These are phyloP conservation scores for Aspergillus saccharolyticus DNA, from an alignment of 495 filamentous ascomycete genomes.

Conservation along the genomic window DNA sequence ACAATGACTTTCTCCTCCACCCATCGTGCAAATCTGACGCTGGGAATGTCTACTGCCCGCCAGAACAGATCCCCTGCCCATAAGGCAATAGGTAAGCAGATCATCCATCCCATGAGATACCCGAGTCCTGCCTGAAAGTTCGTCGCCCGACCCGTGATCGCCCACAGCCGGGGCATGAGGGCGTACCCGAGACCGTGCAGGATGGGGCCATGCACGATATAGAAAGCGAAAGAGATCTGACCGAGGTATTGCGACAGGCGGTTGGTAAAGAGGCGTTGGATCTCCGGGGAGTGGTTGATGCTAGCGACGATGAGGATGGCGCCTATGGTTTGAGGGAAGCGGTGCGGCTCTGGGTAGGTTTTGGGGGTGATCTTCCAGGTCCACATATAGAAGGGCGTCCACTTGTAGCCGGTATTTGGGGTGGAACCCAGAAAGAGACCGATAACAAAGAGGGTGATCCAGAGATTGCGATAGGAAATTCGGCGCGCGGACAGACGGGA, in stretches of 20 bases:
- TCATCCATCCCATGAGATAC: slow-evolving; percentile 44
- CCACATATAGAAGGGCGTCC: slow-evolving; percentile 44
- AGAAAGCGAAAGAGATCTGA: slow-evolving; percentile 58
- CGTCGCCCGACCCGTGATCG: slow-evolving; percentile 47
- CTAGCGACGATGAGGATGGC: slow-evolving; percentile 52
- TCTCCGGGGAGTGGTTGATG: slow-evolving; percentile 47
- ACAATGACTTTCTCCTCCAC: slow-evolving; percentile 40
- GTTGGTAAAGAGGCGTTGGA: slow-evolving; percentile 52
- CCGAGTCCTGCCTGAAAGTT: slow-evolving; percentile 48
- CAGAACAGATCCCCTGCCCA: slow-evolving; percentile 58
- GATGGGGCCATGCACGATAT: slow-evolving; percentile 60
- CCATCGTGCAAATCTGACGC: slow-evolving; percentile 51
- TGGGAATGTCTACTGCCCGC: slow-evolving; percentile 52
- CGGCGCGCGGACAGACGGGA: slow-evolving; percentile 27
- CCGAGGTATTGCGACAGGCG: slow-evolving; percentile 57
- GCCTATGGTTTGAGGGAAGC: slow-evolving; percentile 46
- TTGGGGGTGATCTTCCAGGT: slow-evolving; percentile 36
- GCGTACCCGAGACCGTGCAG: slow-evolving; percentile 45
- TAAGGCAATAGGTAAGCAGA: slow-evolving; percentile 48
- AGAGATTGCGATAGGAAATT: slow-evolving; percentile 46
- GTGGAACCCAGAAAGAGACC: slow-evolving; percentile 42
- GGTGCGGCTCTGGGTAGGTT: slow-evolving; percentile 40
- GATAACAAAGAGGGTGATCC: slow-evolving; percentile 45
- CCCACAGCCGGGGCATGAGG: slow-evolving; percentile 50
- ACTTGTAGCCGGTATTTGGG: slow-evolving; percentile 40